A percentile compares a stretch with the other conserved stretches of the same genome.
Evolutionary conservation across 306 rosid species (phyloP).

Genomic region (Acacia crassicarpa): DNA sequence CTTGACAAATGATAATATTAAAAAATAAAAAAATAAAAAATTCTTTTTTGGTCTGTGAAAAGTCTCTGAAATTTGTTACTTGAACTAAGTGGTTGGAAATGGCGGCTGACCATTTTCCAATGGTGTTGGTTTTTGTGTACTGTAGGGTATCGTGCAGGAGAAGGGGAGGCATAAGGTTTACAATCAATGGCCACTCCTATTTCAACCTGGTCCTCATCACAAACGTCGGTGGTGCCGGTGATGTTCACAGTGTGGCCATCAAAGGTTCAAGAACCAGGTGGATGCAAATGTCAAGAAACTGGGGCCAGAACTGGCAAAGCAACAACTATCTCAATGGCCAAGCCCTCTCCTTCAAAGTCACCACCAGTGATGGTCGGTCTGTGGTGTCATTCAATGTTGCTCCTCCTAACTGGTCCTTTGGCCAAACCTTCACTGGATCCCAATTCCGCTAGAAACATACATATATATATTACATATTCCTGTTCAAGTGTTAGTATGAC

Average conservation of each 20-base stretch:
- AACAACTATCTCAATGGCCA: constrained; percentile 84
- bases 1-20: no score
- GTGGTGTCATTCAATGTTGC: constrained; percentile 71
- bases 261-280: constrained; percentile 84
- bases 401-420: constrained; percentile 85
- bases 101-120: background rate
- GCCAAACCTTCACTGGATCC: constrained; percentile 88
- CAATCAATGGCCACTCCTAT: constrained; percentile 92
- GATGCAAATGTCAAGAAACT: constrained; percentile 87
- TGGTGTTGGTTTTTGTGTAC: constrained; percentile 4
- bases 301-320: constrained; percentile 99
- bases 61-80: background rate
- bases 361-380: constrained; percentile 75
- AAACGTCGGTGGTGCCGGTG: constrained; percentile 98
- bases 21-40: no score
- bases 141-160: constrained; percentile 81
- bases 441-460: constrained; percentile 55
- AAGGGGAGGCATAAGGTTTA: constrained; percentile 90
- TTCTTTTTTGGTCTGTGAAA: background rate
- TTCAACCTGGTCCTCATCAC: constrained; percentile 88
- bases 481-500: constrained; percentile 28
- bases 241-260: constrained; percentile 69
- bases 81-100: background rate
- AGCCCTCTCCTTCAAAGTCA: constrained; percentile 87
- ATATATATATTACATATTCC: background rate